phyloP scores from a whole-genome alignment of 192 early-diverging fungal genomes.

The Geosiphon pyriformis region DNA sequence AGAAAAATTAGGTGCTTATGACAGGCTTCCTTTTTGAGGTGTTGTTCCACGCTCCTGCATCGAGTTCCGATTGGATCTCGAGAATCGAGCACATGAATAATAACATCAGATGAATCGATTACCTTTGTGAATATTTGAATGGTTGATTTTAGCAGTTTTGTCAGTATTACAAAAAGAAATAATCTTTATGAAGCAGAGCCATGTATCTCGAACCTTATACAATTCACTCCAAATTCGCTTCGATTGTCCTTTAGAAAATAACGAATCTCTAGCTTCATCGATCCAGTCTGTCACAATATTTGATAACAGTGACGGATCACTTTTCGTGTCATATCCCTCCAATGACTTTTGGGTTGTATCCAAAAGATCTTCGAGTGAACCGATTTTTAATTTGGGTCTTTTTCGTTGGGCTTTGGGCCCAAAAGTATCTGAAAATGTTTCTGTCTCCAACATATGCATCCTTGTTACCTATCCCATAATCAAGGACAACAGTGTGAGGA shows the following conservation, averaged over 20 bases:
- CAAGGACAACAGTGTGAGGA: neutral
- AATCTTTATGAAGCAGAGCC: neutral
- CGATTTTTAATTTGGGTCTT: conserved; percentile 75
- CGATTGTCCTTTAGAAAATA: conserved; percentile 89
- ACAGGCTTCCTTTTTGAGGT: conserved; percentile 84
- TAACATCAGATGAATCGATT: conserved; percentile 91
- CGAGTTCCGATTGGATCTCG: conserved; percentile 95
- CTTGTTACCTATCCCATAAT: conserved; percentile 4
- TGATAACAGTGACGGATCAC: conserved; percentile 66
- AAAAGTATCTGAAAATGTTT: conserved; percentile 88
- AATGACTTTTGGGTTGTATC: conserved; percentile 56
- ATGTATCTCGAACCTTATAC: conserved; percentile 68
- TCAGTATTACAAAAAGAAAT: neutral
- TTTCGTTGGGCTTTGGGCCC: conserved; percentile 94
- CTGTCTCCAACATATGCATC: conserved; percentile 95
- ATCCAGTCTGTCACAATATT: conserved; percentile 69
- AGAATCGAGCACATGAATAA: conserved; percentile 97
- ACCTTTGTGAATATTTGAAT: conserved; percentile 47
- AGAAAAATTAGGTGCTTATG: conserved; percentile 97
- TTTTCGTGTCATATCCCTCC: conserved; percentile 56
- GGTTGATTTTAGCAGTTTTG: neutral
- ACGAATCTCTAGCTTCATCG: conserved; percentile 77
- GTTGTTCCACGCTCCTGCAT: conserved; percentile 87
- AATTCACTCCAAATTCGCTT: conserved; percentile 98
- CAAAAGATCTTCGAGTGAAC: conserved; percentile 76